Evolutionary conservation across 2,329 filamentous ascomycete genomes (phyloP).

Genomic region (Sporothrix variecibatus): DNA sequence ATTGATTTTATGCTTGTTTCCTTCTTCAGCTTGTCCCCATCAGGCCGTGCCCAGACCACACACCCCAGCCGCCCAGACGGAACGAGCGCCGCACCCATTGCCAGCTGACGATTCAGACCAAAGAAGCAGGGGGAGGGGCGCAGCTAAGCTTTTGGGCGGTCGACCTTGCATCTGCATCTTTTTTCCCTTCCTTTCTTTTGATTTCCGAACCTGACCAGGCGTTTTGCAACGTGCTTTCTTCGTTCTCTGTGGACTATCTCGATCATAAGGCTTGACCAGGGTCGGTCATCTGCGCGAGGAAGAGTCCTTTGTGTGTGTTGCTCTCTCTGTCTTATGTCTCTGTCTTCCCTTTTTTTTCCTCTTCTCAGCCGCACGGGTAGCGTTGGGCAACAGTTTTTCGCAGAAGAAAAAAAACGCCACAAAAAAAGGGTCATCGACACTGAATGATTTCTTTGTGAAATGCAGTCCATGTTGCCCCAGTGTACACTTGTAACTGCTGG

Average conservation of each 20-base stretch:
- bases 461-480: background rate
- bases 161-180: background rate
- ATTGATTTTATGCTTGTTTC: background rate
- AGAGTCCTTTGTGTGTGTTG: background rate
- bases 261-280: background rate
- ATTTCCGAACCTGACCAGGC: background rate
- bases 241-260: background rate
- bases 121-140: background rate
- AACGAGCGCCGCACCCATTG: background rate
- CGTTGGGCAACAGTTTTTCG: background rate
- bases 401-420: background rate
- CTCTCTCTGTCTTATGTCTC: background rate
- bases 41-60: background rate
- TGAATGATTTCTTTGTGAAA: background rate
- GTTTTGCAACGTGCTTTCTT: background rate
- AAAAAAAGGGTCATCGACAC: background rate
- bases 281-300: background rate
- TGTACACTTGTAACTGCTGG: background rate
- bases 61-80: background rate
- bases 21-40: background rate
- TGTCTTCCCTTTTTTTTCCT: background rate
- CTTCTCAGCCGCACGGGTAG: constrained; percentile 8
- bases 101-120: background rate
- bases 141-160: constrained; percentile 11
- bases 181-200: background rate